These are phyloP conservation scores for Leccinum broughii DNA, from an alignment of 768 basidiomycete species.

Conservation along the genomic window DNA sequence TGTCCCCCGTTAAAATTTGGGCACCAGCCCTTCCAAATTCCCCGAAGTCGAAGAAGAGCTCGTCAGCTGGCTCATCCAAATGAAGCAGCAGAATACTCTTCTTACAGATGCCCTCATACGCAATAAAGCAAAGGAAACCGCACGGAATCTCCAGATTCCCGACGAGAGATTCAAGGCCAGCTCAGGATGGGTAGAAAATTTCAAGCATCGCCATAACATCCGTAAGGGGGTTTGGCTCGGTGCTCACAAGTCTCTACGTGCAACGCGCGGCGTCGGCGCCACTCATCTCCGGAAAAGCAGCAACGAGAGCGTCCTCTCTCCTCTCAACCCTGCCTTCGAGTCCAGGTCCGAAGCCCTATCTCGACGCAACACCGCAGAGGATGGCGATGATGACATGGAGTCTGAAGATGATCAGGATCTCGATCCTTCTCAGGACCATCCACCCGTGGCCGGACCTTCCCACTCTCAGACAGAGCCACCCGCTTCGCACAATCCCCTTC, in stretches of 20 bases:
- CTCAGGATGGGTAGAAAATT: slow-evolving; percentile 90
- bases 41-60: slow-evolving; percentile 73
- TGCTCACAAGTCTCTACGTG: slow-evolving; percentile 37
- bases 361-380: slow-evolving; percentile 31
- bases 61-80: slow-evolving; percentile 57
- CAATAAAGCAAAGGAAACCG: slow-evolving; percentile 67
- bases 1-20: slow-evolving; percentile 9
- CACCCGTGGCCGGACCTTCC: slow-evolving; percentile 30
- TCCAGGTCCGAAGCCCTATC: slow-evolving; percentile 31
- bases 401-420: slow-evolving; percentile 37
- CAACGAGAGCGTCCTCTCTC: slow-evolving; percentile 37
- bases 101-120: slow-evolving; percentile 69
- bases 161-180: slow-evolving; percentile 88
- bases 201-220: slow-evolving; percentile 81
- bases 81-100: slow-evolving; percentile 44
- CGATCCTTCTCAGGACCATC: slow-evolving; percentile 27
- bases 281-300: slow-evolving; percentile 39
- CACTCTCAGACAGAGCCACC: slow-evolving; percentile 29
- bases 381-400: slow-evolving; percentile 38
- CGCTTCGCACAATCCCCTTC: slow-evolving; percentile 32
- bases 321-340: slow-evolving; percentile 42
- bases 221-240: slow-evolving; percentile 61
- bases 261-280: slow-evolving; percentile 31
- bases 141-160: slow-evolving; percentile 51
- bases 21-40: slow-evolving; percentile 71